Evolutionary conservation across 352 stramenopile genomes (phyloP), one percentile per base, ranked within the genome.

Genomic region (Phytopythium litorale): DNA sequence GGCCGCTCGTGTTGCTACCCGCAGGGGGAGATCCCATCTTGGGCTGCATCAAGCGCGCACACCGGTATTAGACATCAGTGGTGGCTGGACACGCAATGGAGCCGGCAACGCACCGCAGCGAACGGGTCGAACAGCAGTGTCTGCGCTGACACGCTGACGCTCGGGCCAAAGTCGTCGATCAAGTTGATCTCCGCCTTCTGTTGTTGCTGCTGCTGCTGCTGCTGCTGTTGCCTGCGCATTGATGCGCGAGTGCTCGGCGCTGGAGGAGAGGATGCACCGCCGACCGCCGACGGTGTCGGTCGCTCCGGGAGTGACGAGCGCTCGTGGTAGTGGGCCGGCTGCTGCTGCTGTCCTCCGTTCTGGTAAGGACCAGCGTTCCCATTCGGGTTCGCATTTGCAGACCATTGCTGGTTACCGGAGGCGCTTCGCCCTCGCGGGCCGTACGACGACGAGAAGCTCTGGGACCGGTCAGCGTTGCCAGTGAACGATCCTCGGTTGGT

Each of bases 101-200:
- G 15, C n/a, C 1, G 9, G 13, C 15, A 51, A 80, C 78, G 63
- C 67, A 92, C 83, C 54, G 65, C 77, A 21, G 70, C 79, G 7
- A 94, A 63, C 12, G 82, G 85, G 64, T 94, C 85, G 56, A 94
- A 94, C 11, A 91, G 72, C 62, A 94, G 60, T 33, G 80, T 60
- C 62, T 91, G 81, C 25, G 77, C 85, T 6, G 85, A 79, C 8
- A 89, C 72, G 30, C 66, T 89, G 42, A 89, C 69, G 32, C 61
- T 84, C 2, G 84, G 78, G 1, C 66, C 76, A 64, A 87, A 88
- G 51, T 92, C 84, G 50, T 86, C 85, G 38, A 94, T 81, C 38
- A 94, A 59, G 52, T 94, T 89, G 62, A 94, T 89, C 57, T 92
- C 81, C 7, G 67, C 65, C 52, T 90, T 72, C 72, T 37, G 73